These are phyloP conservation scores for Cytospora piceicola DNA, from an alignment of 2,329 filamentous ascomycete species.

Conservation along the genomic window DNA sequence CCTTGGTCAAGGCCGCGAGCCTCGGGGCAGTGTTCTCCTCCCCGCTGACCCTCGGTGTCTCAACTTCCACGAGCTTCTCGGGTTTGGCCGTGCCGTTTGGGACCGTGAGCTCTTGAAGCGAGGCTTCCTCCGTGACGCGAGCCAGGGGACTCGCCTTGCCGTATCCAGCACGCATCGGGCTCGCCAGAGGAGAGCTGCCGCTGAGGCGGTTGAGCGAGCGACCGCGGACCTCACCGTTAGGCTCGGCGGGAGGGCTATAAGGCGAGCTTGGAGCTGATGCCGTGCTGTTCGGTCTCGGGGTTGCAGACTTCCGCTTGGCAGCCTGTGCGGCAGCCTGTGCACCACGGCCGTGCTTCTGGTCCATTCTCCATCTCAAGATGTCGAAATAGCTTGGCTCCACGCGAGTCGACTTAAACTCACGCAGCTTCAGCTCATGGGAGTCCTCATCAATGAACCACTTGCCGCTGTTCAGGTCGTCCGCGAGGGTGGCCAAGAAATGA, in stretches of 20 bases:
- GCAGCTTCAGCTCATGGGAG: conserved; percentile 84
- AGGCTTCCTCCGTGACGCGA: conserved; percentile 71
- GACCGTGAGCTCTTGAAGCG: conserved; percentile 42
- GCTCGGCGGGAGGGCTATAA: conserved; percentile 68
- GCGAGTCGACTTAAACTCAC: conserved; percentile 85
- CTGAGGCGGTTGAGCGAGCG: conserved; percentile 72
- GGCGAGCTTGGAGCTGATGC: conserved; percentile 58
- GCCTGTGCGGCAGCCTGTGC: conserved; percentile 48
- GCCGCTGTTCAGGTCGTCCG: conserved; percentile 87
- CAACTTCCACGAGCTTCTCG: conserved; percentile 59
- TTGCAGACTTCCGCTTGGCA: conserved; percentile 58
- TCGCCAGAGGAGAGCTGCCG: conserved; percentile 64
- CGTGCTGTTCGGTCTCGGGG: conserved; percentile 46
- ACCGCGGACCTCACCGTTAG: conserved; percentile 65
- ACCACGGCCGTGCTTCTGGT: conserved; percentile 85
- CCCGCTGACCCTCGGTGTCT: conserved; percentile 54
- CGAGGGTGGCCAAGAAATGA: conserved; percentile 80
- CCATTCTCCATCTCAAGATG: conserved; percentile 91
- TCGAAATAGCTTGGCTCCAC: conserved; percentile 94
- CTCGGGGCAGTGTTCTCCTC: conserved; percentile 44
- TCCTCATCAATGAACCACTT: conserved; percentile 96
- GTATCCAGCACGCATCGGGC: conserved; percentile 67
- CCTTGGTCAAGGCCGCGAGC: conserved; percentile 41
- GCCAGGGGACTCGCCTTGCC: conserved; percentile 74
- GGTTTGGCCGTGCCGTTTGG: conserved; percentile 47